Evolutionary conservation across 164 flowering plant genomes (phyloP).

Genomic region (Aristolochia contorta): DNA sequence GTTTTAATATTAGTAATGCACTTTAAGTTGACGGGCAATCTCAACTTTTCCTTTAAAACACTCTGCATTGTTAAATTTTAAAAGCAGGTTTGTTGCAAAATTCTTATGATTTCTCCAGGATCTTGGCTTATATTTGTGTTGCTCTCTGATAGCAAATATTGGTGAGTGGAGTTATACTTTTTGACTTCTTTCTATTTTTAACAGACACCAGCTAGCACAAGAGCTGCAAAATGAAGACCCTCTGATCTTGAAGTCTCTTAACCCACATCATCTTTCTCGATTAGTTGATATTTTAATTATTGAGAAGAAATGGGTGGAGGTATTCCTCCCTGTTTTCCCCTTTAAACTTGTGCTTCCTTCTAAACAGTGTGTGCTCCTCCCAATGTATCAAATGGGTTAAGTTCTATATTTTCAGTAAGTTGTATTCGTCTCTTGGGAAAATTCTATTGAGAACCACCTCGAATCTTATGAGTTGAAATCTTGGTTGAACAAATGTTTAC

Average conservation of each 20-base stretch:
- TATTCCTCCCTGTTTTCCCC: conserved; percentile 26
- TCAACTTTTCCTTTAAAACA: no score
- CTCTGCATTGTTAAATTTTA: no score
- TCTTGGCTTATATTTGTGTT: no score
- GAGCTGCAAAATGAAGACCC: conserved; percentile 52
- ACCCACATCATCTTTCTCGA: conserved; percentile 25
- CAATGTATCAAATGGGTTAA: conserved; percentile 32
- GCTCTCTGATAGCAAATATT: no score
- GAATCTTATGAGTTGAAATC: conserved; percentile 8
- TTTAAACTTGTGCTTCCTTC: conserved; percentile 27
- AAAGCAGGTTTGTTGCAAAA: no score
- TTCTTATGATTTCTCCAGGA: no score
- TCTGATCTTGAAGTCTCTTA: conserved; percentile 28
- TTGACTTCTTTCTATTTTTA: background rate
- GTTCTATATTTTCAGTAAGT: conserved; percentile 30
- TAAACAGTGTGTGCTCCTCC: conserved; percentile 8
- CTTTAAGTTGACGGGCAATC: no score
- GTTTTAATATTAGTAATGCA: no score
- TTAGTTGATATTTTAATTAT: conserved; percentile 49
- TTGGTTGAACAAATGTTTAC: conserved; percentile 1
- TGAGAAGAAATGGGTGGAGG: conserved; percentile 71
- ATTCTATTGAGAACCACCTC: conserved; percentile 1
- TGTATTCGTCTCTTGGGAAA: conserved; percentile 1
- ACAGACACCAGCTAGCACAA: conserved; percentile 49
- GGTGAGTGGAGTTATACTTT: no score